Evolutionary conservation across 2,329 filamentous ascomycete species (phyloP).

Genomic region (Diaporthe batatas): DNA sequence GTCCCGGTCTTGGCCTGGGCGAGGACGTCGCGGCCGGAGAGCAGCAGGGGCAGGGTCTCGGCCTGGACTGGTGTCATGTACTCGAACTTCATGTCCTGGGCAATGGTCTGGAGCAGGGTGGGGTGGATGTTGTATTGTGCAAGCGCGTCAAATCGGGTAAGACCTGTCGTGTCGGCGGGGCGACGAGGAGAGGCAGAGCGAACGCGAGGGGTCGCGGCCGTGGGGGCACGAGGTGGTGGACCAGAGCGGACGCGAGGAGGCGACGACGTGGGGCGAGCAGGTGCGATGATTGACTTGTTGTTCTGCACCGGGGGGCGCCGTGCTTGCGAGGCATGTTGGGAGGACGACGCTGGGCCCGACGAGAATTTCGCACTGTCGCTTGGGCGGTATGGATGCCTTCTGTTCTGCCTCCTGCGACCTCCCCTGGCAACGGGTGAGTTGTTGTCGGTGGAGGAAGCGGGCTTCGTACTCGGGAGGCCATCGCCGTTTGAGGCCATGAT

Average conservation of each 20-base stretch:
- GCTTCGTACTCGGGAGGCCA: background rate
- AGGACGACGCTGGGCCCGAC: background rate
- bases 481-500: slow-evolving; percentile 22
- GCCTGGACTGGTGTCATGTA: slow-evolving; percentile 70
- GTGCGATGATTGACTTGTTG: background rate
- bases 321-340: slow-evolving; percentile 6
- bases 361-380: slow-evolving; percentile 11
- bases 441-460: slow-evolving; percentile 7
- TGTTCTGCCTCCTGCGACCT: slow-evolving; percentile 23
- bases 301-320: background rate
- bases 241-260: background rate
- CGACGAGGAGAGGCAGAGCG: background rate
- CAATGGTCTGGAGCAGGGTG: slow-evolving; percentile 61
- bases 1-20: slow-evolving; percentile 91
- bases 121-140: slow-evolving; percentile 58
- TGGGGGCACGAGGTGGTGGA: background rate
- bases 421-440: slow-evolving; percentile 5
- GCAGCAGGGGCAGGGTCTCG: slow-evolving; percentile 62
- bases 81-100: slow-evolving; percentile 62
- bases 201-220: background rate
- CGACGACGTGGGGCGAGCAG: background rate
- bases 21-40: slow-evolving; percentile 67
- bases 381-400: slow-evolving; percentile 26
- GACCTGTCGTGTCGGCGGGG: slow-evolving; percentile 21
- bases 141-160: slow-evolving; percentile 59